Evolutionary conservation across 495 filamentous ascomycete species (phyloP), one percentile per base, ranked within the genome.

Genomic region (Aspergillus wentii): DNA sequence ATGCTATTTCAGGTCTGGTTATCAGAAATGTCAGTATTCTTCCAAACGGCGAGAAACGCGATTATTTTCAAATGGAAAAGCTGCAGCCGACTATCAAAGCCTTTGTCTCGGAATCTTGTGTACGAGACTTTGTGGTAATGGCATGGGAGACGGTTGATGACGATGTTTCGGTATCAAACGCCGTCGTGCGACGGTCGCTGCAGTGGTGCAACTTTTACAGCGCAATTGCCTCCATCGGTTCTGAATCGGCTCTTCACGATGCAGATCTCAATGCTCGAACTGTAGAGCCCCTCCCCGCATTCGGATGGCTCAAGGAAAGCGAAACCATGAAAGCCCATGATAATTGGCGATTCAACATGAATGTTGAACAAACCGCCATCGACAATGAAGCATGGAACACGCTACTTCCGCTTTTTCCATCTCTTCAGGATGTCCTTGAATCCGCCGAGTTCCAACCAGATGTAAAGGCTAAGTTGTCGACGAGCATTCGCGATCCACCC

Each of bases 161-260:
- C 39, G 55, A 68, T 27, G 63, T 57, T 0, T 30, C 43, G 15
- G 27, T 75, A 8, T 57, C 67, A 1, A 74, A 79, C 49, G 70
- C 76, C 0, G 66, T 79, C 4, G 53, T 76, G 31, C 64, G 68
- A 36, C 56, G 78, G 38, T 66, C 69, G 8, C 58, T 75, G 31
- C 67, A 72, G 31, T 78, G 74, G 71, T 75, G 66, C 43, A 72
- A 61, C 25, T 80, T 76, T 38, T 76, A 80, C 54, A 76, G 69
- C 40, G 68, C 68, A 3, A 49, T 78, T 11, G 47, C 65, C 3
- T 79, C 68, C 68, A 72, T 79, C 34, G 66, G 71, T 7, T 32
- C 64, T 13, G 48, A 58, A 18, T 51, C 61, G 11, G 66, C 74
- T 8, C 49, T 79, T 8, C 43, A 43, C 11, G 52, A 75, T 43